Evolutionary conservation across 2,329 filamentous ascomycete species (phyloP).

Genomic region (Plenodomus tracheiphilus): DNA sequence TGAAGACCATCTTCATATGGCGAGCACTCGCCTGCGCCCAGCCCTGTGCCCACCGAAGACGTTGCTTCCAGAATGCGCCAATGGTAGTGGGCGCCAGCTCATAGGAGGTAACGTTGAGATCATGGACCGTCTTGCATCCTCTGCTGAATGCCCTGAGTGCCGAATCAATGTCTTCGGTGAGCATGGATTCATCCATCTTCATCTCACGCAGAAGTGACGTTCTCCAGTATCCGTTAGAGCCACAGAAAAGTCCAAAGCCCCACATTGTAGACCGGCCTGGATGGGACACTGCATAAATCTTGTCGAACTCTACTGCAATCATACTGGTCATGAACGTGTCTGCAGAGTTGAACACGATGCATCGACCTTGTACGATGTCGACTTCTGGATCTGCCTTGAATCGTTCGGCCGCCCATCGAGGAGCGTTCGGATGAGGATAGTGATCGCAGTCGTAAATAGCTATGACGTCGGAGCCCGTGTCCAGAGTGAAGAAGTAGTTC

Average conservation of each 20-base stretch:
- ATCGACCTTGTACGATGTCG: conserved; percentile 55
- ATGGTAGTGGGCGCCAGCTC: conserved; percentile 53
- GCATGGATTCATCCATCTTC: conserved; percentile 55
- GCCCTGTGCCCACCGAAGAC: conserved; percentile 56
- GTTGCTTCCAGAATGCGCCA: conserved; percentile 54
- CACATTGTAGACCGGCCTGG: conserved; percentile 53
- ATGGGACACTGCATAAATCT: conserved; percentile 57
- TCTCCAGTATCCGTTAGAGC: conserved; percentile 55
- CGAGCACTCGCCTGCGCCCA: conserved; percentile 54
- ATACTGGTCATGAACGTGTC: conserved; percentile 51
- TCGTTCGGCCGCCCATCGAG: conserved; percentile 54
- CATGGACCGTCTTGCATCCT: conserved; percentile 51
- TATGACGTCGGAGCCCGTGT: conserved; percentile 51
- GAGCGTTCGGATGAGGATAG: conserved; percentile 54
- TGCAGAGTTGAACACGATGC: conserved; percentile 53
- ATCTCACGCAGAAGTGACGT: conserved; percentile 50
- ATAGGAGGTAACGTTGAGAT: conserved; percentile 54
- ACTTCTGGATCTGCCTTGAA: conserved; percentile 49
- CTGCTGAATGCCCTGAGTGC: conserved; percentile 51
- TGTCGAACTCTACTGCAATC: conserved; percentile 57
- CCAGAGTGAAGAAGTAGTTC: conserved; percentile 52
- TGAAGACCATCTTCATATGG: conserved; percentile 50
- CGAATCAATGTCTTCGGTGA: conserved; percentile 57
- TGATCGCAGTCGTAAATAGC: conserved; percentile 57
- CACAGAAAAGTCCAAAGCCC: conserved; percentile 55